Evolutionary conservation across 2,329 filamentous ascomycete genomes (phyloP).

Genomic region (Diaporthe amygdali): DNA sequence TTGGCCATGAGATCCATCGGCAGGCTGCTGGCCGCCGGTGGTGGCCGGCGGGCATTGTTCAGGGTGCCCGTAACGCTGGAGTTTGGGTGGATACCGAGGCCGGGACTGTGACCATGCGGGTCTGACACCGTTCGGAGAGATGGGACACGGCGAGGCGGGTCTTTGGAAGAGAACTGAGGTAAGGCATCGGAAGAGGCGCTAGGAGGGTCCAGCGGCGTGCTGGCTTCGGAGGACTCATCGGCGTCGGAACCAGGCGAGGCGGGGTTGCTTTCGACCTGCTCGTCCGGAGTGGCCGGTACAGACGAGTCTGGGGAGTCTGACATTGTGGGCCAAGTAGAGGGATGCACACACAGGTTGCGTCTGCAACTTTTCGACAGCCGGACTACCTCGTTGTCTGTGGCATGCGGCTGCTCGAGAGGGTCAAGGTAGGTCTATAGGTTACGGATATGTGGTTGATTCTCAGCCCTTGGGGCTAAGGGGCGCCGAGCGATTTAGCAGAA

Average conservation of each 20-base stretch:
- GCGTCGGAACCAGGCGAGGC: slow-evolving; percentile 46
- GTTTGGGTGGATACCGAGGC: slow-evolving; percentile 71
- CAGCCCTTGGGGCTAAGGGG: not conserved
- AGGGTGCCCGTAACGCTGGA: slow-evolving; percentile 84
- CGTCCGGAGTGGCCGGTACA: slow-evolving; percentile 53
- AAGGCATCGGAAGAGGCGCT: slow-evolving; percentile 35
- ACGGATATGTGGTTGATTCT: not conserved
- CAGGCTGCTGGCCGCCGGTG: slow-evolving; percentile 43
- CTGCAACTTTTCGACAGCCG: not conserved
- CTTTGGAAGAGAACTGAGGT: slow-evolving; percentile 30
- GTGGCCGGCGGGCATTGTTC: slow-evolving; percentile 65
- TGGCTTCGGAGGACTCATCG: slow-evolving; percentile 52
- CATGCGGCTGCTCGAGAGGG: slow-evolving; percentile 4
- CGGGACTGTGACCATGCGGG: slow-evolving; percentile 48
- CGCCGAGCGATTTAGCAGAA: not conserved
- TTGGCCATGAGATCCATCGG: slow-evolving; percentile 48
- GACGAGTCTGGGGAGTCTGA: slow-evolving; percentile 36
- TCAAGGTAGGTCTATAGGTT: not conserved
- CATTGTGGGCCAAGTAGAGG: slow-evolving; percentile 29
- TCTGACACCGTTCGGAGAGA: slow-evolving; percentile 67
- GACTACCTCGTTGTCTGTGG: slow-evolving; percentile 3
- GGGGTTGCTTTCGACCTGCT: slow-evolving; percentile 45
- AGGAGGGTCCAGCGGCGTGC: slow-evolving; percentile 51
- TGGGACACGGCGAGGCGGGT: slow-evolving; percentile 56
- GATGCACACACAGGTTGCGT: not conserved